phyloP scores from a whole-genome alignment of 306 rosid species.

The Echinosophora koreensis region DNA sequence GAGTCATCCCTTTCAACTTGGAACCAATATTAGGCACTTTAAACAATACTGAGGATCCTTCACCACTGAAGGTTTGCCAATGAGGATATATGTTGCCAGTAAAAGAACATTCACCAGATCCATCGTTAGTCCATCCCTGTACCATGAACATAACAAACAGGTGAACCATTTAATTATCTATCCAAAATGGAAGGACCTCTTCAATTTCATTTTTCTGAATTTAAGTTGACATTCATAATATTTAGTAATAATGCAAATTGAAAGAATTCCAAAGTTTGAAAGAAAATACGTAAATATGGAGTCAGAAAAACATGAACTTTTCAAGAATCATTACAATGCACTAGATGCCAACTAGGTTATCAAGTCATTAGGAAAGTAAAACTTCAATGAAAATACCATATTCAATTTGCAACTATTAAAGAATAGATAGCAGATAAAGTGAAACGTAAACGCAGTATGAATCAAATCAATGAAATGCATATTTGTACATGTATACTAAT shows the following conservation, averaged over 20 bases:
- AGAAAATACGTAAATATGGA: not conserved
- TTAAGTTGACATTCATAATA: not conserved
- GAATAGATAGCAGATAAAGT: no score
- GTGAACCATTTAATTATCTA: not conserved
- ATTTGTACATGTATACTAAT: no score
- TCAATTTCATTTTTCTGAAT: not conserved
- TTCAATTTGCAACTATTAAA: no score
- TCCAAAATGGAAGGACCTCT: no score
- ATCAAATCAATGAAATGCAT: no score
- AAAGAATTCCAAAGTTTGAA: not conserved
- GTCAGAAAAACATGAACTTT: not conserved
- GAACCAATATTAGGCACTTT: not conserved
- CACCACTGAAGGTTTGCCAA: slow-evolving; percentile 2
- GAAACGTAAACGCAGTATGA: no score
- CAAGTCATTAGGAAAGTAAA: not conserved
- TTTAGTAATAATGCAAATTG: no score
- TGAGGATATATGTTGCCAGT: not conserved
- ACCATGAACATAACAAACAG: not conserved
- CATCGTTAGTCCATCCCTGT: slow-evolving; percentile 19
- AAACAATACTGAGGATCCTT: slow-evolving; percentile 24
- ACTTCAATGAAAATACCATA: not conserved
- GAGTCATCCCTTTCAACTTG: slow-evolving; percentile 24
- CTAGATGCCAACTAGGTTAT: not conserved
- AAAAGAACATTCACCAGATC: slow-evolving; percentile 11
- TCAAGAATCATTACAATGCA: not conserved